Base-by-base conservation (phyloP, 2,329 filamentous ascomycete species). In the Diaporthe australafricana region DNA sequence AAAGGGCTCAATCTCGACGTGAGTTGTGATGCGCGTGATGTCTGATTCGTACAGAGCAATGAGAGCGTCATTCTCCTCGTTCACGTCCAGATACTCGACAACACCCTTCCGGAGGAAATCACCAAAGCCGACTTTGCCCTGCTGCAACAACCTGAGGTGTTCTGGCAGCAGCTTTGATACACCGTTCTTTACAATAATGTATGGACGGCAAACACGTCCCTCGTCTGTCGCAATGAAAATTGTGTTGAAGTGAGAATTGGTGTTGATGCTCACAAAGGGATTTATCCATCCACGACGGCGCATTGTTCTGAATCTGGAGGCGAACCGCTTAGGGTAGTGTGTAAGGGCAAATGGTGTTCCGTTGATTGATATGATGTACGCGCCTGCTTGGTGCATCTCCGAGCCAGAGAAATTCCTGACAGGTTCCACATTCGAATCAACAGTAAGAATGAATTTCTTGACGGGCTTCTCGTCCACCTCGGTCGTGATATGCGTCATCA, bases 401-500 rank as follows among this genome's bases (percentile, higher is more conserved):
- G 92, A 91, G 42, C 96, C 96, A 62, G 87, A 86, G 74, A 89
- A 89, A 76, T 88, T 87, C 45, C 92, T 91, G 63, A 97, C 90
- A 4, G 92, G 91, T 74, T 93, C 91, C 42, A 97, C 93, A 70
- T 96, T 94, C 3, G 94, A 92, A 55, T 97, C 95, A 32, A 98
- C 87, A 70, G 94, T 91, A 79, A 95, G 96, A 1, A 98, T 91
- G 80, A 97, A 91, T 77, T 94, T 92, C 77, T 92, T 92, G 20
- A 99, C 94, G 1, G 96, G 95, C 22, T 91, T 94, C 80, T 98
- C 96, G 70, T 98, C 95, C 70, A 97, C 94, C 75, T 98, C 94
- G 1, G 96, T 99, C 0, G 96, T 99, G 77, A 99, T 98, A 79
- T 99, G 97, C 66, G 97, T 99, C 96, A 99, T 99, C 71, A 99